Base-by-base conservation (phyloP, 495 filamentous ascomycete species). In the Stereocaulon alpinum region DNA sequence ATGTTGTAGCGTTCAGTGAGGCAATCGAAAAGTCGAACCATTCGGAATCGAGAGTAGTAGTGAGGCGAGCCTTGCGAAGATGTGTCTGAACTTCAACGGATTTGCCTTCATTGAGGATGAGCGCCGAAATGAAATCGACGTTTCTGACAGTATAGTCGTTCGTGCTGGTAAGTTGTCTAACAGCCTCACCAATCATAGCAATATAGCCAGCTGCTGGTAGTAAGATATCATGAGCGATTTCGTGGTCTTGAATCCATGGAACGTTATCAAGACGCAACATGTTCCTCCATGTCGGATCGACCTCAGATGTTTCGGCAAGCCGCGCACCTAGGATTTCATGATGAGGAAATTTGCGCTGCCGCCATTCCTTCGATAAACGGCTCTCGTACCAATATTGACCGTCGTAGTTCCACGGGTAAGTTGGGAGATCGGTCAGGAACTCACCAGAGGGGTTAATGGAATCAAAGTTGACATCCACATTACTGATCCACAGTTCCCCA, bases 121-220 rank as follows among this genome's bases (percentile, higher is more conserved):
- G 40, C 1, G 73, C 74, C 4, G 63, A 60, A 2, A 43, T 62
- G 40, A 77, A 55, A 4, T 41, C 32, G 2, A 75, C 43, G 4
- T 62, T 29, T 3, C 68, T 66, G 2, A 76, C 9, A 2, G 60
- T 66, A 52, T 67, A 71, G 15, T 62, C 63, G 2, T 66, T 56
- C 0, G 29, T 7, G 63, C 27, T 64, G 0, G 74, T 72, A 43
- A 75, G 56, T 49, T 79, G 79, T 0, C 68, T 57, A 4, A 67
- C 67, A 0, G 78, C 79, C 57, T 82, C 78, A 7, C 71, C 70
- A 2, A 63, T 72, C 71, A 81, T 77, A 7, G 70, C 63, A 1
- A 79, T 67, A 54, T 77, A 79, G 0, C 72, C 77, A 14, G 79
- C 73, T 18, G 65, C 68, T 0, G 80, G 79, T 50, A 78, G 79